phyloP scores from a whole-genome alignment of 2,329 filamentous ascomycete genomes.

The Penicillium glabrum region DNA sequence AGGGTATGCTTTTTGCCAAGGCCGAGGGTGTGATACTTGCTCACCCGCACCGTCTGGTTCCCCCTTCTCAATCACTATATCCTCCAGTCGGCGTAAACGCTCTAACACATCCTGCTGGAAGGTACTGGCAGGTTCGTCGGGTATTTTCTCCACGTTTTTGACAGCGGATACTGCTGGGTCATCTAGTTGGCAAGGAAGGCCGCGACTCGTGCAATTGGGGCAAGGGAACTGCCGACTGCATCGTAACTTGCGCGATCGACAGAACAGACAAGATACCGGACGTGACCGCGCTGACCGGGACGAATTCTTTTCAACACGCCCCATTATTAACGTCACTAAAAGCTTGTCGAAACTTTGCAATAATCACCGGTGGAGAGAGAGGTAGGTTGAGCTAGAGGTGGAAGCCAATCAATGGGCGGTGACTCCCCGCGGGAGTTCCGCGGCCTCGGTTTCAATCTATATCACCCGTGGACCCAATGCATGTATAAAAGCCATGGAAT shows the following conservation, averaged over 20 bases:
- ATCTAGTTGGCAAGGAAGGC: constrained; percentile 25
- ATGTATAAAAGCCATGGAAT: neutral
- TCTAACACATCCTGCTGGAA: constrained; percentile 11
- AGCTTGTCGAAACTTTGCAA: neutral
- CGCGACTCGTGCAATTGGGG: constrained; percentile 44
- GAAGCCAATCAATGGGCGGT: constrained; percentile 10
- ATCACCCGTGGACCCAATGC: neutral
- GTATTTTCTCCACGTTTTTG: neutral
- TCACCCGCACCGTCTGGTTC: neutral
- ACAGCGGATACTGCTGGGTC: neutral
- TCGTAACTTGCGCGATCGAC: constrained; percentile 47
- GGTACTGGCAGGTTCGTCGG: neutral
- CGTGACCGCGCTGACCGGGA: constrained; percentile 14
- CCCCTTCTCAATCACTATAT: constrained; percentile 13
- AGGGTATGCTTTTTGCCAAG: neutral
- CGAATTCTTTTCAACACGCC: constrained; percentile 12
- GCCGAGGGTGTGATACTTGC: neutral
- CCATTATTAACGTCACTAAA: constrained; percentile 2
- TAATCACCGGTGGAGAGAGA: neutral
- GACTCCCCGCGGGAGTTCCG: constrained; percentile 16
- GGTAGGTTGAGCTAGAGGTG: neutral
- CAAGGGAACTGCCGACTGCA: constrained; percentile 54
- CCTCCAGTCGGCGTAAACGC: constrained; percentile 15
- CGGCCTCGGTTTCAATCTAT: constrained; percentile 3
- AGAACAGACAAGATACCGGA: constrained; percentile 38